Evolutionary conservation across 1,284 basidiomycete species (phyloP).

Genomic region (Heterobasidion irregulare): DNA sequence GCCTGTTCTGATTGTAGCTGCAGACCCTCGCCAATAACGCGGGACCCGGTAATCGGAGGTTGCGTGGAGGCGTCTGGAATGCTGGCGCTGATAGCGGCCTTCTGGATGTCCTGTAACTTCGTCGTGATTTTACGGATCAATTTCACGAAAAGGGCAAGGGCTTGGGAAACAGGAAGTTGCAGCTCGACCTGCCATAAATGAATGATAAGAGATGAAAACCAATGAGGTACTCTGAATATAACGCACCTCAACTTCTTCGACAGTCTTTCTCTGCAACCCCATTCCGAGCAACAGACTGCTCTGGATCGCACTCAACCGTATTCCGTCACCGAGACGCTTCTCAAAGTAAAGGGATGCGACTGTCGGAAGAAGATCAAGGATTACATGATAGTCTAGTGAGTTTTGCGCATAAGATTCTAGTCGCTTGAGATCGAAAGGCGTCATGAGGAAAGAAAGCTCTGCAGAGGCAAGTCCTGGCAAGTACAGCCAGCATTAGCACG

Average conservation of each 20-base stretch:
- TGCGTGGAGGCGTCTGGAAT: slow-evolving; percentile 27
- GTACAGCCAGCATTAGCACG: background rate
- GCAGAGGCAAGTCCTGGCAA: slow-evolving; percentile 42
- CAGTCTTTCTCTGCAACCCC: slow-evolving; percentile 85
- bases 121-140: slow-evolving; percentile 82
- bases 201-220: background rate
- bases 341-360: slow-evolving; percentile 83
- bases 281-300: slow-evolving; percentile 84
- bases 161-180: slow-evolving; percentile 78
- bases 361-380: slow-evolving; percentile 85
- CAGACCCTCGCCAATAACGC: slow-evolving; percentile 12
- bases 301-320: slow-evolving; percentile 77
- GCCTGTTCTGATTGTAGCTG: slow-evolving; percentile 32
- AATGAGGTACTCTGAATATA: background rate
- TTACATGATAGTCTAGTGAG: slow-evolving; percentile 93
- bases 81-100: slow-evolving; percentile 60
- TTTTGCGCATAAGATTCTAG: slow-evolving; percentile 95
- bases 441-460: slow-evolving; percentile 71
- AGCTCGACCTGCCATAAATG: slow-evolving; percentile 53
- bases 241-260: slow-evolving; percentile 83
- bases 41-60: slow-evolving; percentile 6
- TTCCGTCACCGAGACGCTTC: slow-evolving; percentile 53
- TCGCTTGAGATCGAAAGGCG: slow-evolving; percentile 95
- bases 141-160: slow-evolving; percentile 89
- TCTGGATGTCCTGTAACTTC: slow-evolving; percentile 75